Conservation (phyloP, 2,329 filamentous ascomycete genomes). For the Fusarium papillatum region DNA sequence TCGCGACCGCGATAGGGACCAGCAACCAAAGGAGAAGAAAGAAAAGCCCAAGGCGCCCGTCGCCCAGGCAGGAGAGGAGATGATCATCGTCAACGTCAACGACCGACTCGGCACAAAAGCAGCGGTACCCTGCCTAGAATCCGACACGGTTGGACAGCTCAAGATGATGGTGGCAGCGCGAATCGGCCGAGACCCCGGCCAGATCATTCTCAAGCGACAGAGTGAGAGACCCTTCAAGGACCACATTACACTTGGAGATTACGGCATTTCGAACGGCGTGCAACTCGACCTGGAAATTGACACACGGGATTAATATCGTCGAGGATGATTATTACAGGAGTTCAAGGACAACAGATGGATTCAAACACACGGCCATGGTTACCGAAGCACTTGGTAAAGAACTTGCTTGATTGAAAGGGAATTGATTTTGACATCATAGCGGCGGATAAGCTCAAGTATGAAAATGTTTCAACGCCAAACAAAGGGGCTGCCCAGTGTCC, state of each 20-base stretch:
- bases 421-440: background rate
- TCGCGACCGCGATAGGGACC: conserved; percentile 28
- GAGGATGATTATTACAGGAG: background rate
- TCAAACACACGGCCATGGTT: background rate
- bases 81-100: conserved; percentile 96
- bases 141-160: conserved; percentile 87
- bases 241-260: conserved; percentile 87
- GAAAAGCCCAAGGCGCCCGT: conserved; percentile 52
- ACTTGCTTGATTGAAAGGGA: background rate
- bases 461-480: background rate
- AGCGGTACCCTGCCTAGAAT: conserved; percentile 89
- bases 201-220: conserved; percentile 93
- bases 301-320: conserved; percentile 65
- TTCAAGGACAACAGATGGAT: background rate
- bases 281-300: conserved; percentile 74
- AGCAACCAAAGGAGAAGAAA: conserved; percentile 51
- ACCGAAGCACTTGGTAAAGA: background rate
- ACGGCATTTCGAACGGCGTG: conserved; percentile 94
- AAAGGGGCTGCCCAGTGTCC: background rate
- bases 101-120: conserved; percentile 97
- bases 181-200: conserved; percentile 89
- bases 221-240: conserved; percentile 96
- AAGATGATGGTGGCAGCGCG: conserved; percentile 92
- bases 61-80: conserved; percentile 71
- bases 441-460: background rate